Percentiles rank a stretch among this genome's conserved stretches.
Conservation (phyloP, 805 yeast genomes). For the Candida nitratophila region DNA sequence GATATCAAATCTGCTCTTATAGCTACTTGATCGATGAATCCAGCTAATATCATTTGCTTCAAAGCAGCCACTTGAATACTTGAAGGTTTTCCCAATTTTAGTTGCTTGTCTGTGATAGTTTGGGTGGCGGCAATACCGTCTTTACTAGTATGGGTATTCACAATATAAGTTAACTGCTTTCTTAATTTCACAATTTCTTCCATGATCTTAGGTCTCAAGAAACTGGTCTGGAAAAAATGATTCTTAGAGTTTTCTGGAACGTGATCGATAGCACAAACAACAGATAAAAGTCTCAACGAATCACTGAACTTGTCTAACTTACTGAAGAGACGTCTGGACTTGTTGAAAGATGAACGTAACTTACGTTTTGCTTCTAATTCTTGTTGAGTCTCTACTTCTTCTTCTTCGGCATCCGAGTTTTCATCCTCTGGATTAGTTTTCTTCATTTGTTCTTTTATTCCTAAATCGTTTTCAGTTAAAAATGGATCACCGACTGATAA, state of each 20-base stretch:
- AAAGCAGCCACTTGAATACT: slow-evolving; percentile 65
- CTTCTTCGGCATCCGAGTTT: slow-evolving; percentile 30
- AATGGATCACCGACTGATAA: slow-evolving; percentile 93
- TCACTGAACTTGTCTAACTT: slow-evolving; percentile 72
- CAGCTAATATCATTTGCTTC: slow-evolving; percentile 89
- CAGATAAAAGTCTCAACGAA: slow-evolving; percentile 66
- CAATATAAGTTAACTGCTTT: slow-evolving; percentile 70
- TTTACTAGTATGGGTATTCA: slow-evolving; percentile 53
- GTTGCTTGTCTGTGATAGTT: slow-evolving; percentile 29
- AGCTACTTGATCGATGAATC: slow-evolving; percentile 87
- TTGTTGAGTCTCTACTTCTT: slow-evolving; percentile 26
- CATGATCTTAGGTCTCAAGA: slow-evolving; percentile 73
- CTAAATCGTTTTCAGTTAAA: slow-evolving; percentile 65
- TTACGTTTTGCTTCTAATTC: slow-evolving; percentile 33
- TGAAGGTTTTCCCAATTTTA: slow-evolving; percentile 61
- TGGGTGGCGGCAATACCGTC: slow-evolving; percentile 50
- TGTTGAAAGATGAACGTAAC: slow-evolving; percentile 44
- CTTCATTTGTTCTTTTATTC: slow-evolving; percentile 31
- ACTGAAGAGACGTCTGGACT: slow-evolving; percentile 54
- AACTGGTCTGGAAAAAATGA: slow-evolving; percentile 51
- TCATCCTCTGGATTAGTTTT: slow-evolving; percentile 26
- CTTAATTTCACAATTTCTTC: slow-evolving; percentile 79
- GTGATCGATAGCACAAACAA: slow-evolving; percentile 83
- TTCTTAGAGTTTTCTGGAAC: slow-evolving; percentile 42
- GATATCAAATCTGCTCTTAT: slow-evolving; percentile 72